Evolutionary conservation across 495 filamentous ascomycete genomes (phyloP), one percentile per base, ranked within the genome.

Genomic region (Penicillium samsonianum): DNA sequence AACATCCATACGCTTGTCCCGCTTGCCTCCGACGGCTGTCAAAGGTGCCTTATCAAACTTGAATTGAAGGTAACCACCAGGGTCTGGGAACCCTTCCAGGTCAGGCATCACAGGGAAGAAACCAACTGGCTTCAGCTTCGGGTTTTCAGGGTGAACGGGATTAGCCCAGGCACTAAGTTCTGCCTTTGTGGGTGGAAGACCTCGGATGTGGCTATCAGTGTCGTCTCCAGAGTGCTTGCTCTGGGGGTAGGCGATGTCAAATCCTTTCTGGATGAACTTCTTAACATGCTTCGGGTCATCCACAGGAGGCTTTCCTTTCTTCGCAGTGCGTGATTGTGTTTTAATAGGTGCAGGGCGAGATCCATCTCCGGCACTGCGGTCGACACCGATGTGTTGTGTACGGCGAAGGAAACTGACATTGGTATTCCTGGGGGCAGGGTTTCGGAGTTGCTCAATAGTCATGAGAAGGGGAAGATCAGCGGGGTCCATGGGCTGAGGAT

Each of bases 361-460:
- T 33, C 75, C 70, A 44, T 69, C 65, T 20, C 71, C 71, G 25
- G 73, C 73, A 43, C 67, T 81, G 59, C 70, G 77, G 41, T 83
- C 84, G 8, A 89, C 87, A 4, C 93, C 91, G 56, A 95, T 96
- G 69, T 98, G 97, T 68, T 98, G 95, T 14, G 95, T 97, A 44
- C 93, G 87, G 35, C 94, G 89, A 52, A 98, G 84, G 83, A 98
- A 98, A 61, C 91, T 96, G 49, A 96, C 89, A 51, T 82, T 82
- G n/a, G 80, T 69, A 49, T 79, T 78, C 47, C 82, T 82, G 3
- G 88, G 81, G 16, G 86, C 86, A 2, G 90, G 87, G 70, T 96
- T 95, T 20, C 90, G 91, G 23, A 97, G 82, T 26, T 88, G 82
- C 5, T 90, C 82, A 17, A 95, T 83, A 2, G 89, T 87, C 60